Base-by-base conservation (phyloP, 495 filamentous ascomycete genomes). In the Xylaria grammica region DNA sequence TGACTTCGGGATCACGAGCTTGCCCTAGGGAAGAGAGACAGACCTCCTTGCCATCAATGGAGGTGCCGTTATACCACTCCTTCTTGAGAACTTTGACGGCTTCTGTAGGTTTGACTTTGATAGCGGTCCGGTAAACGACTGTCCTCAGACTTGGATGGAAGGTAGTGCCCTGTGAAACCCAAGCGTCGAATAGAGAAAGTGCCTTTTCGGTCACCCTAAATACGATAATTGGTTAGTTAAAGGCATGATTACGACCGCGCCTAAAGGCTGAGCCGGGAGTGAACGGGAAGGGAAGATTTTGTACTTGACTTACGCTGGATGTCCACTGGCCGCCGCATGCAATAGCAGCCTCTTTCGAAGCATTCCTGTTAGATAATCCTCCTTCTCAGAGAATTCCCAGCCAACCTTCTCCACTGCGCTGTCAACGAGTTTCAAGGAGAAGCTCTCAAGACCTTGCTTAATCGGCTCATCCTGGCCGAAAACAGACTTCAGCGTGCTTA, bases 11-110 rank as follows among this genome's bases (percentile, higher is more conserved):
- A 46, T 91, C 84, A 61, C 88, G 87, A 20, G 89, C 87, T 51
- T 90, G 89, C 46, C 93, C 93, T 59, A 98, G 83, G 4, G 90
- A 85, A 46, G 84, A 77, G 10, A 99, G 84, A 68, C 87, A 88
- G 57, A 94, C 90, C 70, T 98, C 94, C 76, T 91, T 93, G 62
- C 92, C 93, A 70, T 97, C 95, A 32, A 97, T 87, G 7, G 93
- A 89, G 36, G 89, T 89, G 1, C 92, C 96, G 27, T 79, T 86
- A 42, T 85, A 82, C 80, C 91, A 99, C 75, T 96, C 91, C 9
- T 91, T 81, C 79, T 93, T 91, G 32, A 99, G 84, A 6, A 86
- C 84, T 1, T 72, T 49, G 30, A 90, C 85, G 69, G 91, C 92
- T 59, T 86, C 88, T 9, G 83, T 70, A 7, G 83, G 79, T 52